These are phyloP conservation scores for Coemansia sp. DNA, from an alignment of 192 early-diverging fungal species.

Conservation along the genomic window DNA sequence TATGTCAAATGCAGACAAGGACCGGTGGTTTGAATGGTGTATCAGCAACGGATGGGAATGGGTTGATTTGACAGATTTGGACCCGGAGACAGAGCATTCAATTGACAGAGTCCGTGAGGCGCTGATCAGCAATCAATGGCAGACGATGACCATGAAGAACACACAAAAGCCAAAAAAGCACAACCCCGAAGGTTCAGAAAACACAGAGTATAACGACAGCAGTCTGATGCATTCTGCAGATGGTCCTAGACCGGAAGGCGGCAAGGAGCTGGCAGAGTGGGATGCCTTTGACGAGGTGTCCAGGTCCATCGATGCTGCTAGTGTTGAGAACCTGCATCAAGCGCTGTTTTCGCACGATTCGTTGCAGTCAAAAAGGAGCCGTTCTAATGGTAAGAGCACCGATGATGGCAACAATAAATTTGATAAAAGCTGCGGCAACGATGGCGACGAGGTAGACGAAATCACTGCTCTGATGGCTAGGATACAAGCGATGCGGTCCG, in stretches of 20 bases:
- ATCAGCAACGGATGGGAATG: slow-evolving; percentile 46
- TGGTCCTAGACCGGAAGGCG: background rate
- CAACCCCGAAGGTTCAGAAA: background rate
- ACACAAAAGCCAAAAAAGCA: background rate
- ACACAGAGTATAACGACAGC: background rate
- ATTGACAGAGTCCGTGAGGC: slow-evolving; percentile 38
- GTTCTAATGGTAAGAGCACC: background rate
- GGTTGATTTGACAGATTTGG: slow-evolving; percentile 47
- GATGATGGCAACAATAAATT: no score
- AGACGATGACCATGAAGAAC: slow-evolving; percentile 25
- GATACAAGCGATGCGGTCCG: slow-evolving; percentile 19
- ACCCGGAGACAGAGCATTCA: slow-evolving; percentile 42
- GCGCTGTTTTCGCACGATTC: slow-evolving; percentile 9
- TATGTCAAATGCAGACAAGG: slow-evolving; percentile 2
- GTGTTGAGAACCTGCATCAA: slow-evolving; percentile 21
- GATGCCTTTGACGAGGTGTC: slow-evolving; percentile 31
- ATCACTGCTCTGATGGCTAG: slow-evolving; percentile 20
- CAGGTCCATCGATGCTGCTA: slow-evolving; percentile 9
- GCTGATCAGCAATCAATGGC: slow-evolving; percentile 43
- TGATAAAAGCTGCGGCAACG: background rate
- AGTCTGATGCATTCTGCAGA: background rate
- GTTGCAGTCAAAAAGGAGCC: background rate
- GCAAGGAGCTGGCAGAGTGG: slow-evolving; percentile 31
- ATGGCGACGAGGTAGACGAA: slow-evolving; percentile 11
- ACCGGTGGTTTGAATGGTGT: slow-evolving; percentile 44